These are phyloP conservation scores for Edaphochlamys debaryana DNA, from an alignment of 139 green algal genomes.

Conservation along the genomic window DNA sequence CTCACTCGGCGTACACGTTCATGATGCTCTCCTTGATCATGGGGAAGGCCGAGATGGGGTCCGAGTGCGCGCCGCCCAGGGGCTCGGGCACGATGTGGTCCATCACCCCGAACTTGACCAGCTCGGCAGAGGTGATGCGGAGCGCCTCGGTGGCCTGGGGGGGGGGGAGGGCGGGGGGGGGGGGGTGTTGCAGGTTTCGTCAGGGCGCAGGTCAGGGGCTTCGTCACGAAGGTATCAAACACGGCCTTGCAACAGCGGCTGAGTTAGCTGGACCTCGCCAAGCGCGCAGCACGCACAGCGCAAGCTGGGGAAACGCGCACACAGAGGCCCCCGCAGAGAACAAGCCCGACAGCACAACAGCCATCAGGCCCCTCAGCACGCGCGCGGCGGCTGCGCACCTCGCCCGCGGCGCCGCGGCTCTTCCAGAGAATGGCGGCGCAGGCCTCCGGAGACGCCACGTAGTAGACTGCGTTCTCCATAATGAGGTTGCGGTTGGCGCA, in stretches of 20 bases:
- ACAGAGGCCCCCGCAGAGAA: no score
- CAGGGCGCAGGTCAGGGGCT: no score
- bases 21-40: constrained; percentile 86
- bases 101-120: constrained; percentile 89
- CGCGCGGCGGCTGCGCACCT: no score
- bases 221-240: no score
- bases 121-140: constrained; percentile 88
- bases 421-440: constrained; percentile 98
- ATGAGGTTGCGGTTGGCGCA: constrained; percentile 94
- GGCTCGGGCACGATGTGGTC: constrained; percentile 93
- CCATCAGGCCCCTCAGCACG: no score
- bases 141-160: constrained; percentile 90
- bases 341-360: no score
- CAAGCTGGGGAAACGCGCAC: no score
- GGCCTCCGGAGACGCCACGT: constrained; percentile 94
- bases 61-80: constrained; percentile 87
- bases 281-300: no score
- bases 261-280: no score
- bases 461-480: constrained; percentile 97
- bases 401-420: constrained; percentile 77
- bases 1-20: constrained; percentile 61
- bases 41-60: constrained; percentile 90
- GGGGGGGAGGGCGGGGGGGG: no score
- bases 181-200: no score
- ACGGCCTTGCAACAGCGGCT: no score